These are phyloP conservation scores for Taphrina betulina DNA, from an alignment of 1,139 yeast species.

Conservation along the genomic window DNA sequence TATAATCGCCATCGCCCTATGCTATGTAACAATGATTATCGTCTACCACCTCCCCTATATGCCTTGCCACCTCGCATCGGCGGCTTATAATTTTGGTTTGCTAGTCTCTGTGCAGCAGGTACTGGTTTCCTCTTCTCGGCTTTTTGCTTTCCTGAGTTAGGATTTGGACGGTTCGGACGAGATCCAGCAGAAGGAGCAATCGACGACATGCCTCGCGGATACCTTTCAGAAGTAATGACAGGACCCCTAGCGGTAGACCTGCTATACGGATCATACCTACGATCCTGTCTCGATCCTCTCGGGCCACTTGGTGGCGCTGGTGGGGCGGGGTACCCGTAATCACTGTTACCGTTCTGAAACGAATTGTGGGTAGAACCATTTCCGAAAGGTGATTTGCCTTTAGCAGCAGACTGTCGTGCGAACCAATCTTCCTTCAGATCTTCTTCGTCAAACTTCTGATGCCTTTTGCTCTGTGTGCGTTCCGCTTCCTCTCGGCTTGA, in stretches of 20 bases:
- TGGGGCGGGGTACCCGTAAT: conserved; percentile 4
- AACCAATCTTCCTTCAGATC: conserved; percentile 31
- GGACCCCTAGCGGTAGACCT: conserved; percentile 1
- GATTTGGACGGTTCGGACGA: too few species aligned
- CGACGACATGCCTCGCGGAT: conserved; percentile 13
- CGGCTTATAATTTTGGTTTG: neutral
- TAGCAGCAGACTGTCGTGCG: conserved; percentile 15
- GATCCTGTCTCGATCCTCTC: conserved; percentile 9
- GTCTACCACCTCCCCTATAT: conserved; percentile 20
- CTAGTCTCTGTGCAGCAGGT: conserved; percentile 11
- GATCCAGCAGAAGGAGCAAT: too few species aligned
- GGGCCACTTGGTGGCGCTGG: conserved; percentile 2
- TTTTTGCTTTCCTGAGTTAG: neutral
- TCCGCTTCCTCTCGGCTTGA: conserved; percentile 1
- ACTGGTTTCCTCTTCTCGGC: conserved; percentile 1
- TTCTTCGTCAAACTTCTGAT: conserved; percentile 7
- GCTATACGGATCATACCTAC: conserved; percentile 16
- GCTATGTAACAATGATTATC: too few species aligned
- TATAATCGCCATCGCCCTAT: too few species aligned
- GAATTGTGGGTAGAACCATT: conserved; percentile 1
- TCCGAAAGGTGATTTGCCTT: neutral
- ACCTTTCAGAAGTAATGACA: conserved; percentile 14
- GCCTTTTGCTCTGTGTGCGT: neutral
- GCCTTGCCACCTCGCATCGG: conserved; percentile 24
- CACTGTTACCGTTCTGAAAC: neutral